Conservation (phyloP, 2,329 filamentous ascomycete species). For the Saccharata proteae region DNA sequence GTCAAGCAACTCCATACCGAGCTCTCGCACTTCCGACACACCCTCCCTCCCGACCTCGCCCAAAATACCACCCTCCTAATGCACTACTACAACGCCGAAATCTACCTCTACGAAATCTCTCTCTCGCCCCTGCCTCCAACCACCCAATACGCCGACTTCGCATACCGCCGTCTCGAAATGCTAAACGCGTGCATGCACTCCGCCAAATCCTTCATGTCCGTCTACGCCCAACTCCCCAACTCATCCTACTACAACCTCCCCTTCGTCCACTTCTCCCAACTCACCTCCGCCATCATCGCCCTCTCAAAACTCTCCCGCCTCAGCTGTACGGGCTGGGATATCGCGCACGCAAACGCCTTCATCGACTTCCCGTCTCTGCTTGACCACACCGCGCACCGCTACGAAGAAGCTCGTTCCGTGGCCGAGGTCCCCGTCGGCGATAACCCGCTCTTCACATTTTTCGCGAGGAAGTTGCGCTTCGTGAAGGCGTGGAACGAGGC, state of each 20-base stretch:
- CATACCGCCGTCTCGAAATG: slow-evolving; percentile 7
- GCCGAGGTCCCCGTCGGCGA: slow-evolving; percentile 4
- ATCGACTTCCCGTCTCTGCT: slow-evolving; percentile 3
- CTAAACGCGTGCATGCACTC: slow-evolving; percentile 7
- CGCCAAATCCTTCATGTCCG: neutral
- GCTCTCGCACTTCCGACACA: slow-evolving; percentile 3
- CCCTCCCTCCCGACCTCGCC: slow-evolving; percentile 5
- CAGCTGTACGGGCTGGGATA: slow-evolving; percentile 7
- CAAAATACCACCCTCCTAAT: slow-evolving; percentile 3
- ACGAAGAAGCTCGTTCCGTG: slow-evolving; percentile 1
- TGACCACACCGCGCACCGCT: slow-evolving; percentile 2
- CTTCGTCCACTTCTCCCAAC: slow-evolving; percentile 7
- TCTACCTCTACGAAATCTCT: slow-evolving; percentile 9
- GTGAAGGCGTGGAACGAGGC: slow-evolving; percentile 7
- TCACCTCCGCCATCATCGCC: slow-evolving; percentile 7
- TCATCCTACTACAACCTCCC: slow-evolving; percentile 3
- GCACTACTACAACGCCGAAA: slow-evolving; percentile 8
- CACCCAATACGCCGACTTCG: slow-evolving; percentile 6
- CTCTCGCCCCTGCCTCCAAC: slow-evolving; percentile 4
- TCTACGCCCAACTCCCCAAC: neutral
- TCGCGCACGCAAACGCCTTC: slow-evolving; percentile 1
- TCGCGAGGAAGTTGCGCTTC: slow-evolving; percentile 7
- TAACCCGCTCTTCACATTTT: slow-evolving; percentile 6
- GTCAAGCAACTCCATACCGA: slow-evolving; percentile 7
- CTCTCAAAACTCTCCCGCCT: slow-evolving; percentile 12